These are phyloP conservation scores for Trichoderma guizhouense DNA, from an alignment of 2,329 filamentous ascomycete genomes.

Conservation along the genomic window DNA sequence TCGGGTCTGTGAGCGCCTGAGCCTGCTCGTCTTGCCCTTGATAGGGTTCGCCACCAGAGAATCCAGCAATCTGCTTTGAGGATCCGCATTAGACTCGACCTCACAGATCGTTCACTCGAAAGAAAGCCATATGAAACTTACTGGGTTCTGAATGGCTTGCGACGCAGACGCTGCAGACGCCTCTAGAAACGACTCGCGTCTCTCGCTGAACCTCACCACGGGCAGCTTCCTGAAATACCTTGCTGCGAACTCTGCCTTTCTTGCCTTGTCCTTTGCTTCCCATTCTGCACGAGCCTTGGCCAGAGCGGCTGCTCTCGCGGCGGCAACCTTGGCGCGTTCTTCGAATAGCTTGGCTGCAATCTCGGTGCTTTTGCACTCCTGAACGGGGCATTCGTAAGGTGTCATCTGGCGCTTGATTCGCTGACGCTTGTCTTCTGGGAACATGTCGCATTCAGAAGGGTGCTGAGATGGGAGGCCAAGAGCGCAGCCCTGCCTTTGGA, in stretches of 20 bases:
- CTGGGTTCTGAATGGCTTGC: neutral
- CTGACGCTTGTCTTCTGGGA: slow-evolving; percentile 5
- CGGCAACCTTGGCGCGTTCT: slow-evolving; percentile 6
- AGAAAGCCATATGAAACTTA: neutral
- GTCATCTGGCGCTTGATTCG: slow-evolving; percentile 12
- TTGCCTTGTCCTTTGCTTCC: slow-evolving; percentile 10
- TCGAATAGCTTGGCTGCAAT: slow-evolving; percentile 10
- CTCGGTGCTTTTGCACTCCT: slow-evolving; percentile 16
- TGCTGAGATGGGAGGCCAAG: neutral
- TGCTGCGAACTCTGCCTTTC: slow-evolving; percentile 7
- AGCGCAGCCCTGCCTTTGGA: slow-evolving; percentile 4
- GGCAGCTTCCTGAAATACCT: slow-evolving; percentile 17
- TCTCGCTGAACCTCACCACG: slow-evolving; percentile 1
- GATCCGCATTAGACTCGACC: neutral
- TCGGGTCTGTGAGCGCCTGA: neutral
- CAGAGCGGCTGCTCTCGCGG: neutral
- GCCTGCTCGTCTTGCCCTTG: neutral
- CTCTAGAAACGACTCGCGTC: neutral
- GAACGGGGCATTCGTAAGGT: slow-evolving; percentile 11
- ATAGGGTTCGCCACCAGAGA: neutral
- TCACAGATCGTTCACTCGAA: neutral
- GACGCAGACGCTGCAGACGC: neutral
- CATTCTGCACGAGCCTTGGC: slow-evolving; percentile 6
- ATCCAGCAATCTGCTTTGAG: neutral
- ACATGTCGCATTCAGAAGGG: slow-evolving; percentile 8